Evolutionary conservation across 768 basidiomycete genomes (phyloP).

Genomic region (Calocera viscosa): DNA sequence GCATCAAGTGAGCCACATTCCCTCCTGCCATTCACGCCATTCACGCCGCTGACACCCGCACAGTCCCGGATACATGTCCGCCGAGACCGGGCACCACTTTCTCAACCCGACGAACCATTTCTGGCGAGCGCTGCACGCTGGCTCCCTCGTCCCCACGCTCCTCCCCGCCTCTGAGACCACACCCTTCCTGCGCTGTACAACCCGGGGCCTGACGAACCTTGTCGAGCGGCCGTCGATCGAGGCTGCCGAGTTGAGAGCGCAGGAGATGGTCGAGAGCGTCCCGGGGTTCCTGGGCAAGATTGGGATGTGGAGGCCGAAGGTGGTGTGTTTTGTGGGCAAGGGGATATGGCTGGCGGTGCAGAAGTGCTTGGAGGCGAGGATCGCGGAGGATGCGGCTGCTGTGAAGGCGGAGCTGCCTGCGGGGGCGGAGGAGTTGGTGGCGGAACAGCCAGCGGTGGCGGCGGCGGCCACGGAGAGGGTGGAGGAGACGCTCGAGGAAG

Average conservation of each 20-base stretch:
- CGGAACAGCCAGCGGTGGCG: no score
- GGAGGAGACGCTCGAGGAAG: conserved; percentile 16
- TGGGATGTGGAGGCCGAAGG: conserved; percentile 39
- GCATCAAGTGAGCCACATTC: conserved; percentile 54
- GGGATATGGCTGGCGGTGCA: conserved; percentile 42
- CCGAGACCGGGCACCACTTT: conserved; percentile 62
- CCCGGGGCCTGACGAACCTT: conserved; percentile 66
- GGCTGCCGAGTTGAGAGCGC: conserved; percentile 43
- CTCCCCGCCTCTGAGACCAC: conserved; percentile 47
- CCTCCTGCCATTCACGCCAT: no score
- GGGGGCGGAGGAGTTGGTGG: no score
- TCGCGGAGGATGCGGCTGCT: no score
- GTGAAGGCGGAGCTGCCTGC: no score
- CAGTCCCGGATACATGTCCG: conserved; percentile 59
- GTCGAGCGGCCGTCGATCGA: conserved; percentile 56
- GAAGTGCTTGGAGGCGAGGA: conserved; percentile 16
- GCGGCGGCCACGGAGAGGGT: conserved; percentile 30
- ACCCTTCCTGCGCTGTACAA: conserved; percentile 44
- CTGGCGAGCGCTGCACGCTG: conserved; percentile 57
- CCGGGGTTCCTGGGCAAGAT: conserved; percentile 51
- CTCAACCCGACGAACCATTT: conserved; percentile 73
- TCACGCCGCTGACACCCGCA: no score
- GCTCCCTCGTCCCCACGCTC: conserved; percentile 37
- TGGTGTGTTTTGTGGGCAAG: conserved; percentile 71
- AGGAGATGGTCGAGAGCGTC: conserved; percentile 44